Percentiles rank a stretch among this genome's conserved stretches.
These are phyloP conservation scores for Ceratocystis eucalypticola DNA, from an alignment of 2,329 filamentous ascomycete genomes.

Conservation along the genomic window DNA sequence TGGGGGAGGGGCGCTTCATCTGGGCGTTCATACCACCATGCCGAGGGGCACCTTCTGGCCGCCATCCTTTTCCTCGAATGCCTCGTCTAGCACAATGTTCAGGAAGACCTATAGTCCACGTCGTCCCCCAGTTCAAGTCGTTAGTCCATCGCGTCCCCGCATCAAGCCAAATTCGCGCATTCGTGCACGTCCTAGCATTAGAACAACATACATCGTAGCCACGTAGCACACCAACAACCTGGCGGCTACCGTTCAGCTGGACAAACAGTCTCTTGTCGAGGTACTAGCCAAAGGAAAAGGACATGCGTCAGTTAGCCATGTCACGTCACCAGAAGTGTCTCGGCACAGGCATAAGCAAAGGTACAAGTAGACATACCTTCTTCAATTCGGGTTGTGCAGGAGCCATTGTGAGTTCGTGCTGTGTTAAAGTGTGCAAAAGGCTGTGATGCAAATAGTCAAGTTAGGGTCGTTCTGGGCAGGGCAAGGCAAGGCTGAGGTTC, in stretches of 20 bases:
- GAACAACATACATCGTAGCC: slow-evolving; percentile 79
- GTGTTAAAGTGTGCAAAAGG: slow-evolving; percentile 4
- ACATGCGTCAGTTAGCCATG: neutral
- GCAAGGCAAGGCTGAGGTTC: slow-evolving; percentile 11
- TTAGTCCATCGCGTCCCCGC: neutral
- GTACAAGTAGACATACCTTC: slow-evolving; percentile 49
- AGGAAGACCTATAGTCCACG: slow-evolving; percentile 64
- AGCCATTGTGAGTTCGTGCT: slow-evolving; percentile 53
- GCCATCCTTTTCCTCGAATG: slow-evolving; percentile 83
- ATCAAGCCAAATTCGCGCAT: neutral
- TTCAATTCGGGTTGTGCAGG: slow-evolving; percentile 98
- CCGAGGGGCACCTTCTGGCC: slow-evolving; percentile 83
- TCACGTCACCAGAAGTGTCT: too few relatives aligned
- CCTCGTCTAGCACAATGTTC: slow-evolving; percentile 95
- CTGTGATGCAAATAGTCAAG: neutral
- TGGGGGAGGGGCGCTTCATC: neutral
- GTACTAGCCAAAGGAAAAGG: slow-evolving; percentile 50
- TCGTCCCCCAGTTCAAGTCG: neutral
- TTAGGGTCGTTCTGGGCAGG: neutral
- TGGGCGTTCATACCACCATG: slow-evolving; percentile 60
- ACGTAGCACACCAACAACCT: slow-evolving; percentile 84
- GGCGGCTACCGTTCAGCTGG: slow-evolving; percentile 93
- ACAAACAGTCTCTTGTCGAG: slow-evolving; percentile 98
- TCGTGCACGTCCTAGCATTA: neutral
- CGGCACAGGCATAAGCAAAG: neutral